A percentile compares a stretch with the other conserved stretches of the same genome.
phyloP scores from a whole-genome alignment of 768 basidiomycete species.

The Sistotremastrum suecicum region DNA sequence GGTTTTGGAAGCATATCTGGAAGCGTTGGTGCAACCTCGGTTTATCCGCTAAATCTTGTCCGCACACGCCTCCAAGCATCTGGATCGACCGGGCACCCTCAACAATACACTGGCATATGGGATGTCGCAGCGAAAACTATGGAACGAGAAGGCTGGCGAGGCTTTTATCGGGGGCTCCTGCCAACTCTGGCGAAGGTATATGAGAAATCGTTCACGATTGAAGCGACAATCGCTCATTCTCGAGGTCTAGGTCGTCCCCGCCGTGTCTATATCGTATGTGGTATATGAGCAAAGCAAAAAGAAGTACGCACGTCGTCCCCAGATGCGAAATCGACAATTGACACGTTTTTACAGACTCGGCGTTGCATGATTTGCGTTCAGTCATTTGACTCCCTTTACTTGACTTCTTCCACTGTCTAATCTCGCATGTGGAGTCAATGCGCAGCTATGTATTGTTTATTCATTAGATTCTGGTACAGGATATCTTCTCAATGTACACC shows the following conservation, averaged over 20 bases:
- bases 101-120: slow-evolving; percentile 73
- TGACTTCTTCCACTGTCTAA: too few species aligned
- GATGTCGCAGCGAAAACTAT: slow-evolving; percentile 78
- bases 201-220: slow-evolving; percentile 4
- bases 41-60: slow-evolving; percentile 86
- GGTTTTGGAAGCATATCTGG: slow-evolving; percentile 90
- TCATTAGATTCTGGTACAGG: too few species aligned
- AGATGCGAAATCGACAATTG: too few species aligned
- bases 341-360: too few species aligned
- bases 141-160: slow-evolving; percentile 78
- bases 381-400: too few species aligned
- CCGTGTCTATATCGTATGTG: slow-evolving; percentile 93
- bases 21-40: slow-evolving; percentile 83
- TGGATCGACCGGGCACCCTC: slow-evolving; percentile 89
- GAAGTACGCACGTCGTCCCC: slow-evolving; percentile 29
- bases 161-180: slow-evolving; percentile 85
- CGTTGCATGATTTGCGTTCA: too few species aligned
- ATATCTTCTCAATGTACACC: too few species aligned
- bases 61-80: slow-evolving; percentile 93
- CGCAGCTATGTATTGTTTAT: too few species aligned
- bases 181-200: slow-evolving; percentile 83
- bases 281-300: slow-evolving; percentile 84
- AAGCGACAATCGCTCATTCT: background rate
- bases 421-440: too few species aligned
- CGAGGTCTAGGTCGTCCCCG: slow-evolving; percentile 67